Base-by-base conservation (phyloP, 495 filamentous ascomycete species). In the Terfezia boudieri region DNA sequence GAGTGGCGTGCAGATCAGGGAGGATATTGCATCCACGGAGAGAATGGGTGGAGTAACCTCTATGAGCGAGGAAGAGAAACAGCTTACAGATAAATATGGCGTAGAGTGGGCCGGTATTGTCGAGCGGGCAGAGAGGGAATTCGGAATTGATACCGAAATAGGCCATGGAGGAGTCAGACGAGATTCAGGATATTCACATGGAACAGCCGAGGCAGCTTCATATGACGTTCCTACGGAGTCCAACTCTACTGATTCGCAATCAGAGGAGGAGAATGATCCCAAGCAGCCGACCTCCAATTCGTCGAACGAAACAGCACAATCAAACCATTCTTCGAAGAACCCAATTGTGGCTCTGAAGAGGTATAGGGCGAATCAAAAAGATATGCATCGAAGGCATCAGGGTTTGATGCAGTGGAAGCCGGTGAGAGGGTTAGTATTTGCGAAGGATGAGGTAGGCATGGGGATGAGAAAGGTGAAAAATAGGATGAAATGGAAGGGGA, bases 71-170 rank as follows among this genome's bases (percentile, higher is more conserved):
- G 73, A 80, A 8, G 73, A 78, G 37, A 81, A 77, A 58, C 64
- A 77, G 55, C 94, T 89, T 84, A 69, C 94, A 17, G 73, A 78
- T 37, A 82, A 79, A 60, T 77, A 83, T 53, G 89, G 89, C 4
- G 78, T 77, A 16, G 85, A 94, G 65, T 94, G 88, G 89, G 79
- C 73, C 43, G 84, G 83, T n/a, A 84, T 86, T 0, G 94, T 95
- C 54, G 78, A 78, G 8, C 67, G 80, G 16, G 80, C 81, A 55
- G 76, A 78, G 2, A 70, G 72, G 38, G 70, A 73, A 0, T 20
- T 20, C 20, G 75, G 73, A 53, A 69, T 76, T 37, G 71, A 79
- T 56, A 62, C 64, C 2, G 59, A 63, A 16, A 74, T 74, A 4
- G 65, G 66, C n/a, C 76, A 76, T 61, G 61, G 67, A 50, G 70